Conservation (phyloP, 106 monocot genomes). For the Vanilla planifolia region DNA sequence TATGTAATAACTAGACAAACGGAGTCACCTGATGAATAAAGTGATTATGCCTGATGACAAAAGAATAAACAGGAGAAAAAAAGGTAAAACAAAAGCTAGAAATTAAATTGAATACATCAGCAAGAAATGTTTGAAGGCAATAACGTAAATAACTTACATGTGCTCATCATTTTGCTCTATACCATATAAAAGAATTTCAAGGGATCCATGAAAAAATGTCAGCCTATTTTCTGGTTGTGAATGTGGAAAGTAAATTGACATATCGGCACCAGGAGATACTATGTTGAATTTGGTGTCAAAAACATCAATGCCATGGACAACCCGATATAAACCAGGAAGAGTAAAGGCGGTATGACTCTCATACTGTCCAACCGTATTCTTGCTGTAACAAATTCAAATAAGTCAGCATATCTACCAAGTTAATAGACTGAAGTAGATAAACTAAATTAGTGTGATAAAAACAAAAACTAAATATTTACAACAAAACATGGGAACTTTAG, state of each 20-base stretch:
- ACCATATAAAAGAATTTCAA: slow-evolving; percentile 68
- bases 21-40: not conserved
- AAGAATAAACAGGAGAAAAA: not conserved
- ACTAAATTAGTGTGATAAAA: no score
- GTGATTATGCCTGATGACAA: no score
- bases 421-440: no score
- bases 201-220: slow-evolving; percentile 77
- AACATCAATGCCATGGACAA: slow-evolving; percentile 94
- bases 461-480: no score
- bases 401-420: not conserved
- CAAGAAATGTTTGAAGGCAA: not conserved
- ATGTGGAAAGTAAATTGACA: slow-evolving; percentile 76
- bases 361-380: slow-evolving; percentile 93
- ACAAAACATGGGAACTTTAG: not conserved
- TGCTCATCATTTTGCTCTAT: slow-evolving; percentile 74
- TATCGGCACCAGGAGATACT: slow-evolving; percentile 93
- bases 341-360: slow-evolving; percentile 90
- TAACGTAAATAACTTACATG: slow-evolving; percentile 57
- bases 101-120: not conserved
- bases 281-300: slow-evolving; percentile 99
- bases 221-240: slow-evolving; percentile 67
- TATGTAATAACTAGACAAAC: not conserved
- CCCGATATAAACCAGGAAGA: slow-evolving; percentile 80
- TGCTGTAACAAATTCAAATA: slow-evolving; percentile 40
- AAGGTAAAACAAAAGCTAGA: not conserved